Evolutionary conservation across 1,139 yeast genomes (phyloP).

Genomic region (Sugiyamaella neomexicana): DNA sequence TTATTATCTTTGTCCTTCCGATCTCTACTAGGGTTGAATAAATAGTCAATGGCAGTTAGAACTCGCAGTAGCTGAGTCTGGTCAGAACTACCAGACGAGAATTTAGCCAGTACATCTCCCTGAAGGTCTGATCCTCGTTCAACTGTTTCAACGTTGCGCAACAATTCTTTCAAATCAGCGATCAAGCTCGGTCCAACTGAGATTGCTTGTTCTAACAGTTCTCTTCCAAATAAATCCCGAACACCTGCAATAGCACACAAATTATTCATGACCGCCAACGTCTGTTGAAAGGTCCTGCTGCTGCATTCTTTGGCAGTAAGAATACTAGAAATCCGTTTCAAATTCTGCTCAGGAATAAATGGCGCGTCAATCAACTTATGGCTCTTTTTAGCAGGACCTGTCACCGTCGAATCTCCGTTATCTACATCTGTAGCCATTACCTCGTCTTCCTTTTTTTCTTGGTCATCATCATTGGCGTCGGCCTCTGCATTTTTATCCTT

Average conservation of each 20-base stretch:
- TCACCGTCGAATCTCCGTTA: slow-evolving; percentile 24
- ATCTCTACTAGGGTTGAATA: slow-evolving; percentile 52
- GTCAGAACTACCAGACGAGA: slow-evolving; percentile 79
- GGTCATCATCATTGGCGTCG: slow-evolving; percentile 4
- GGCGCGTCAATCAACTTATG: slow-evolving; percentile 54
- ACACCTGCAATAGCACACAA: slow-evolving; percentile 63
- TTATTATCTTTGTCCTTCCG: slow-evolving; percentile 21
- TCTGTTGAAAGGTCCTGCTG: slow-evolving; percentile 80
- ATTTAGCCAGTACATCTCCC: slow-evolving; percentile 58
- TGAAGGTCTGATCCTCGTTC: slow-evolving; percentile 49
- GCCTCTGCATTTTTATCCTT: slow-evolving; percentile 25
- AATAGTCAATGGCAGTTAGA: slow-evolving; percentile 83
- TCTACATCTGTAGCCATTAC: slow-evolving; percentile 19
- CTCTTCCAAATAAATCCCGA: slow-evolving; percentile 64
- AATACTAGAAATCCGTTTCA: slow-evolving; percentile 64
- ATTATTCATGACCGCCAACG: slow-evolving; percentile 80
- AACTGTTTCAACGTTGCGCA: slow-evolving; percentile 48
- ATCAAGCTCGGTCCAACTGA: slow-evolving; percentile 59
- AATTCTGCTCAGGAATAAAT: slow-evolving; percentile 60
- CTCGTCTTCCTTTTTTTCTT: slow-evolving; percentile 9
- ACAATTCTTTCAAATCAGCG: slow-evolving; percentile 55
- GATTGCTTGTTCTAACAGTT: slow-evolving; percentile 67
- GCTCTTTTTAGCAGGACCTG: slow-evolving; percentile 18
- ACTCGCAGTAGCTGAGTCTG: slow-evolving; percentile 85
- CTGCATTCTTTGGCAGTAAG: slow-evolving; percentile 86